Conservation (phyloP, 2,329 filamentous ascomycete genomes). For the Aspergillus bombycis region DNA sequence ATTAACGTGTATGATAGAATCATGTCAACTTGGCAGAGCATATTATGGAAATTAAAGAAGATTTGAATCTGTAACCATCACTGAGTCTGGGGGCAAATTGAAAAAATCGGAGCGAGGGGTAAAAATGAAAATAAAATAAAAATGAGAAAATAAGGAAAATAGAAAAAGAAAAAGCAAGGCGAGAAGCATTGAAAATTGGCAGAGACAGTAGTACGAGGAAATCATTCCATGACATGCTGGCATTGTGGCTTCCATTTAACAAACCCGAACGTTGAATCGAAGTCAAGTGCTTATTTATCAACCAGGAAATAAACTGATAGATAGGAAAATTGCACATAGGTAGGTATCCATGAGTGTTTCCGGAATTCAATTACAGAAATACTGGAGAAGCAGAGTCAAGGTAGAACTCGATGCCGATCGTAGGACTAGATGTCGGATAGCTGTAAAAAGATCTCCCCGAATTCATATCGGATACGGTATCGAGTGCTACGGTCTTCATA, state of each 20-base stretch:
- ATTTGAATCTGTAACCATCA: background rate
- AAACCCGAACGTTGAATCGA: background rate
- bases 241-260: background rate
- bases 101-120: background rate
- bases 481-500: conserved; percentile 40
- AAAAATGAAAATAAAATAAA: no score
- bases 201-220: background rate
- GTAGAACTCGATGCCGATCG: background rate
- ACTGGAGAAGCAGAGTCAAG: background rate
- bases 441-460: conserved; percentile 35
- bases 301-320: background rate
- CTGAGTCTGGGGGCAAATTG: background rate
- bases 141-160: no score
- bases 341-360: background rate
- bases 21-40: background rate
- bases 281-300: background rate
- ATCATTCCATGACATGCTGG: background rate
- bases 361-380: background rate
- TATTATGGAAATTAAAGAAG: background rate
- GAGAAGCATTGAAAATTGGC: background rate
- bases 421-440: conserved; percentile 18
- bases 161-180: background rate
- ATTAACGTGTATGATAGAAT: background rate
- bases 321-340: background rate
- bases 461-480: conserved; percentile 24